Evolutionary conservation across 345 rosid species (phyloP), one percentile per base, ranked within the genome.

Genomic region (Reutealis trisperma): DNA sequence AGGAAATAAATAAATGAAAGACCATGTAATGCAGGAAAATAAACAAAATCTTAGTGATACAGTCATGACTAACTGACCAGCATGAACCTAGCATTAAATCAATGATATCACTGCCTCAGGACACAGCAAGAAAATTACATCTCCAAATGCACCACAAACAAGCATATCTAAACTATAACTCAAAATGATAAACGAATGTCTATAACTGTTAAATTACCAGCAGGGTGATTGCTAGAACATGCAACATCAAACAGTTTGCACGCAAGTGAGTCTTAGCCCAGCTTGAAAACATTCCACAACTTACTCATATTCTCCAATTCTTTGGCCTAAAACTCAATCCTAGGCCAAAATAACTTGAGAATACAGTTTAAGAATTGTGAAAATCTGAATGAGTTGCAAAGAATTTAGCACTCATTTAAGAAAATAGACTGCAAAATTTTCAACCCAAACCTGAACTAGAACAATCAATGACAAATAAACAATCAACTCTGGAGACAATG

Each of bases 61-160:
- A 18, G 51, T 14, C 41, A 66, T 10, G 47, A 19, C 27, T 15
- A 8, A 47, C 25, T 19, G 41, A 49, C 61, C 60, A 74, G 30
- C 30, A 30, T 25, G 49, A 63, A 6, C 69, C 37, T 19, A 15
- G 47, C 21, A 41, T 47, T 16, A 74, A 21, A 11, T 37, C 24
- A 22, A 41, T 42, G 51, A 52, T 15, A 74, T 63, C 15, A 21
- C 45, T 49, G 57, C 54, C 15, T 44, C 25, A 22, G 42, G 42
- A 51, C 51, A 41, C 8, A 30, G 10, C 54, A 60, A 55, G 14
- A 70, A 21, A 70, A 37, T 15, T 71, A 41, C 63, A 71, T 71
- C 63, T 71, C 74, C 27, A 37, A 71, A 6, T 59, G 60, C 49
- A 32, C 12, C 42, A 73, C 44, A 44, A 61, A 60, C 68, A 63